phyloP scores from a whole-genome alignment of 1,139 yeast genomes.

The Yamadazyma friedrichii region DNA sequence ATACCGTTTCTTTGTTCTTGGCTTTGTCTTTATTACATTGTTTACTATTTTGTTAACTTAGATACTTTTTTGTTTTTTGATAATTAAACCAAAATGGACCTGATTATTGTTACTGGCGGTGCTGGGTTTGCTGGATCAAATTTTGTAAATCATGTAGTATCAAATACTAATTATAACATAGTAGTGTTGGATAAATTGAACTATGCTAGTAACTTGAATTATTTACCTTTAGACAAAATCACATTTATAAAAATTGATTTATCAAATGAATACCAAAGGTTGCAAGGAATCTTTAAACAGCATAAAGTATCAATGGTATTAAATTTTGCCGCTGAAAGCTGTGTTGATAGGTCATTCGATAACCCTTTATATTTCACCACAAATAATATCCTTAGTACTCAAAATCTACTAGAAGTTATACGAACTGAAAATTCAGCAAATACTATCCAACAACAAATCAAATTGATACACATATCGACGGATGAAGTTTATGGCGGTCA shows the following conservation, averaged over 20 bases:
- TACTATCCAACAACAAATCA: conserved; percentile 7
- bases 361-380: conserved; percentile 45
- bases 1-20: no score
- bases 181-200: conserved; percentile 50
- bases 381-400: conserved; percentile 52
- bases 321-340: conserved; percentile 60
- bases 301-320: conserved; percentile 36
- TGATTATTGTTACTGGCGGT: conserved; percentile 53
- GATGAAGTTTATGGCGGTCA: conserved; percentile 61
- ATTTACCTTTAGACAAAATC: conserved; percentile 16
- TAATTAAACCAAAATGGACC: conserved; percentile 9
- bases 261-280: conserved; percentile 20
- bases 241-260: conserved; percentile 38
- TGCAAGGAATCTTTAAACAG: conserved; percentile 12
- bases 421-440: conserved; percentile 15
- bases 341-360: conserved; percentile 54
- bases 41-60: no score
- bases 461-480: conserved; percentile 54
- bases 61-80: conserved; percentile 5
- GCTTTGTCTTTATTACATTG: no score
- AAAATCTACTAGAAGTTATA: conserved; percentile 47
- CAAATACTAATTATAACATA: conserved; percentile 37
- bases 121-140: conserved; percentile 61
- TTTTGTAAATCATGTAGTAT: conserved; percentile 40
- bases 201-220: conserved; percentile 24